Base-by-base conservation (phyloP, 768 basidiomycete genomes). In the Termitomyces eurrhizus region DNA sequence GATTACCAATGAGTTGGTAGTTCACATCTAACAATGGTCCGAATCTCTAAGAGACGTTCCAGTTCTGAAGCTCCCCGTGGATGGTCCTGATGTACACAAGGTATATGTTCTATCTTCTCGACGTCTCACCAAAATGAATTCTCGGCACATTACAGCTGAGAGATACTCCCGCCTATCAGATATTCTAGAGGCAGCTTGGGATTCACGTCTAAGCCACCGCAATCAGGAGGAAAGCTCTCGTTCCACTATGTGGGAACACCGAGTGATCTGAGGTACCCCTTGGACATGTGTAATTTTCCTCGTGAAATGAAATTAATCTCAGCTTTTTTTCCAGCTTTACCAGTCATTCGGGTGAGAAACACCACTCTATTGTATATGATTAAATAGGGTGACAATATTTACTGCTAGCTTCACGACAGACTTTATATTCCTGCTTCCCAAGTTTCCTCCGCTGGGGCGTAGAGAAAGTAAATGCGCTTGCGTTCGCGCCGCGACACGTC, bases 381-480 rank as follows among this genome's bases (percentile, higher is more conserved):
- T 26, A 18, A 9, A 9, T 7, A 39, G 21, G 7, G 21, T 13
- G 21, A 21, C 24, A 29, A 18, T 11, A 6, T 18, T 58, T 1
- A 8, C 18, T 33, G 0, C 6, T 12, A 53, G 58, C 2, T 59
- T 59, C 32, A n/a, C 33, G 0, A 0, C 35, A 9, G 16, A 46
- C 3, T 44, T 59, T 8, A n/a, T 59, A 13, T 59, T 41, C 18
- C 9, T 59, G 4, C 24, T 21, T 21, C 12, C 13, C 26, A 12
- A 42, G 51, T 33, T 52, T 59, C 11, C 35, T 59, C 35, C 58
- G 42, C 39, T 59, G 58, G 58, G 50, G 52, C 51, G 33, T 8
- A 0, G 49, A 52, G 2, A 52, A 52, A 24, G 24, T 46, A 3
- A 59, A 59, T 21, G 42, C 35, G 7, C 7, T 59, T 7, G 58